Conservation (phyloP, 2,329 filamentous ascomycete species). For the Trichoderma harzianum region DNA sequence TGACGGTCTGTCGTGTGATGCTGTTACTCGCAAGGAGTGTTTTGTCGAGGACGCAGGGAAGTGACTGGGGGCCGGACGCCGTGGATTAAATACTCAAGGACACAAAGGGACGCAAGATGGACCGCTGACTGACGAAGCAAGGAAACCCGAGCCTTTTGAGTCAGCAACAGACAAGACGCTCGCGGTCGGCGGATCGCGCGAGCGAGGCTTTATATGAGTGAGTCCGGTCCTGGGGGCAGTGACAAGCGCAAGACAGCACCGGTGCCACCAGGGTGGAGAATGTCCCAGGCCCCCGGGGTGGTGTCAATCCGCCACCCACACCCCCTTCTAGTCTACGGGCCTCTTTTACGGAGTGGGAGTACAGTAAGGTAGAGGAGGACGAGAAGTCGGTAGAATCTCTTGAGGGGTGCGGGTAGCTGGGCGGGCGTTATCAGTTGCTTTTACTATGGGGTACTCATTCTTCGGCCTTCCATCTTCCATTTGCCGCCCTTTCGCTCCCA, state of each 20-base stretch:
- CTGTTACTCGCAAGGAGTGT: not conserved
- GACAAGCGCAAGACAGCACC: not conserved
- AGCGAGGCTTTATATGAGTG: slow-evolving; percentile 12
- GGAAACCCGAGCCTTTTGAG: slow-evolving; percentile 1
- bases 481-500: not conserved
- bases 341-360: not conserved
- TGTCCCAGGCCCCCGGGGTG: not conserved
- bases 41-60: not conserved
- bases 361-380: not conserved
- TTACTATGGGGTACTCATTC: not conserved
- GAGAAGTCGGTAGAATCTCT: not conserved
- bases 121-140: slow-evolving; percentile 1
- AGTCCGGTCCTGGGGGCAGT: not conserved
- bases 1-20: slow-evolving; percentile 3
- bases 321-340: not conserved
- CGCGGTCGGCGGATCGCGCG: slow-evolving; percentile 9
- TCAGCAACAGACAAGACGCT: not conserved
- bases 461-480: not conserved
- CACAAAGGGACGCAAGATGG: not conserved
- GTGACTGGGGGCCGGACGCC: not conserved
- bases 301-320: not conserved
- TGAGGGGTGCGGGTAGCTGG: not conserved
- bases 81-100: slow-evolving; percentile 1
- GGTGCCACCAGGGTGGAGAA: not conserved
- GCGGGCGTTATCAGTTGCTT: not conserved